Base-by-base conservation (phyloP, 345 rosid genomes). In the Eucalyptus guilfoylei region DNA sequence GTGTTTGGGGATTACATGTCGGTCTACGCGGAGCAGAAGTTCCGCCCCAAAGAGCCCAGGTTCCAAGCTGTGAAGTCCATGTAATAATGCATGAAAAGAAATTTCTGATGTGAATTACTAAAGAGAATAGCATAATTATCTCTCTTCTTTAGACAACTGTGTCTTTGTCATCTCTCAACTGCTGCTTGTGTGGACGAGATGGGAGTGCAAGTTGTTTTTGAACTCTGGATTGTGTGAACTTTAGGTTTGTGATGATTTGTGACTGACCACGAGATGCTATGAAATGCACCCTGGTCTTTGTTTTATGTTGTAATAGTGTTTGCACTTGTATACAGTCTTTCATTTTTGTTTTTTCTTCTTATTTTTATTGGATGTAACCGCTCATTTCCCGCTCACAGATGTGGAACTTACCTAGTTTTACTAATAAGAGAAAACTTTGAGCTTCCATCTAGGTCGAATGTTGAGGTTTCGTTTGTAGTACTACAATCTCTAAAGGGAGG, bases 1-100 rank as follows among this genome's bases (percentile, higher is more conserved):
- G 93, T 97, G 90, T 96, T 96, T 86, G 99, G 95, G 28, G 99
- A 97, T n/a, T 97, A 97, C 89, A 97, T 97, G 99, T 93, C 96
- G 58, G 93, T 96, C 54, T 97, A 97, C 90, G 94, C 91, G n/a
- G 89, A 93, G 88, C 99, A 97, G 93, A 97, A 97, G 96, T 97
- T 96, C 91, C 95, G 91, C 52, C 92, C 98, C 1, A 97, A 97
- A 88, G 99, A 96, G 87, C 97, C 99, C 8, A 96, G 99, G 91
- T 96, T 97, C 91, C 93, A 92, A 91, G 96, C 98, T 48, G 94
- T 94, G 13, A 96, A 88, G 90, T 91, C 96, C 60, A 80, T 91
- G 87, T 95, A 88, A 95, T 87, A 8, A n/a, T 52, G n/a, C 30
- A 37, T 3, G 49, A 80, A 86, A 50, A 21, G 45, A 86, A 50